Percentiles rank a stretch among this genome's conserved stretches.
Conservation (phyloP, 805 yeast genomes). For the Zygosaccharomyces bisporus region DNA sequence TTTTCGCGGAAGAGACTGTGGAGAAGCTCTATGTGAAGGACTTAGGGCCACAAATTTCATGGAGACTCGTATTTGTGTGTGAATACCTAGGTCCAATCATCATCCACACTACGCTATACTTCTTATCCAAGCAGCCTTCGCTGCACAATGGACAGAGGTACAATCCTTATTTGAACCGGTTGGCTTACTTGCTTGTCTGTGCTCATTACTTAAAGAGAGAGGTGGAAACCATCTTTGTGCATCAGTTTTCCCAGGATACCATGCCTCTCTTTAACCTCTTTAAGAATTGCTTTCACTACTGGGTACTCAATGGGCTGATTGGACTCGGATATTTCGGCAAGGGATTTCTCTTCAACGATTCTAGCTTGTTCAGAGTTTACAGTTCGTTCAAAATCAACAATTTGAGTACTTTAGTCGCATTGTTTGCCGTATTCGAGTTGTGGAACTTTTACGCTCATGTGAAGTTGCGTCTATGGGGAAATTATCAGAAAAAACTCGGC, state of each 20-base stretch:
- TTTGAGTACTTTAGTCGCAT: slow-evolving; percentile 35
- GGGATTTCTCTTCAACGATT: slow-evolving; percentile 38
- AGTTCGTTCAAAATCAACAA: slow-evolving; percentile 18
- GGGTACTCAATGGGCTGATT: slow-evolving; percentile 79
- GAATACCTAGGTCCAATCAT: slow-evolving; percentile 90
- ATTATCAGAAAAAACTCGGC: slow-evolving; percentile 35
- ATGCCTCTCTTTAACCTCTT: slow-evolving; percentile 88
- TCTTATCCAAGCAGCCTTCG: slow-evolving; percentile 26
- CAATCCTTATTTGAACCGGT: slow-evolving; percentile 28
- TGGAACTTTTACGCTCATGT: slow-evolving; percentile 73
- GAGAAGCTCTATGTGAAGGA: slow-evolving; percentile 67
- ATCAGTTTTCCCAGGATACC: slow-evolving; percentile 79
- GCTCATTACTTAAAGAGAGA: slow-evolving; percentile 87
- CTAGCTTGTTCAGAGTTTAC: slow-evolving; percentile 18
- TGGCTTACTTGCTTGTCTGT: slow-evolving; percentile 46
- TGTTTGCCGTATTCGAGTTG: slow-evolving; percentile 59
- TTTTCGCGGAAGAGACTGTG: slow-evolving; percentile 36
- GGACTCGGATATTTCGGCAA: slow-evolving; percentile 47
- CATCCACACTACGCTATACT: slow-evolving; percentile 69
- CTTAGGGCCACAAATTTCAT: slow-evolving; percentile 86
- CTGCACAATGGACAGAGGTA: slow-evolving; percentile 10
- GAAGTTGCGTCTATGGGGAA: slow-evolving; percentile 53
- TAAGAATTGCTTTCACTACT: slow-evolving; percentile 87
- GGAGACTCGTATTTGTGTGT: slow-evolving; percentile 84
- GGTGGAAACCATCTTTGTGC: slow-evolving; percentile 79